phyloP scores from a whole-genome alignment of 306 rosid genomes.

The Gastrolobium villosum region DNA sequence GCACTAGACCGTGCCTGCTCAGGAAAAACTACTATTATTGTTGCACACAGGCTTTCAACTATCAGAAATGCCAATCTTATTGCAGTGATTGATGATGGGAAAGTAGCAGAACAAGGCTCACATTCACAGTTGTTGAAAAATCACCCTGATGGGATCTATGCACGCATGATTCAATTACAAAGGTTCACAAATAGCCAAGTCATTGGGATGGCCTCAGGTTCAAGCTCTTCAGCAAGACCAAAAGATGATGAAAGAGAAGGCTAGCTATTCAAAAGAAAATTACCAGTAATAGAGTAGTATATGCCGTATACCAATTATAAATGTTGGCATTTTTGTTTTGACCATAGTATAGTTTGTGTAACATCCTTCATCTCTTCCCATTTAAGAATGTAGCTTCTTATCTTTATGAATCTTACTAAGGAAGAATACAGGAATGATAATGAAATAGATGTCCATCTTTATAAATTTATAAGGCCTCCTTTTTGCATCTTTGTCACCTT shows the following conservation, averaged over 20 bases:
- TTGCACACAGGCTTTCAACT: constrained; percentile 88
- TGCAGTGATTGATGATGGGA: constrained; percentile 94
- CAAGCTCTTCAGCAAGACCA: constrained; percentile 74
- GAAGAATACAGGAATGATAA: constrained; percentile 56
- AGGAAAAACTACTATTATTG: constrained; percentile 84
- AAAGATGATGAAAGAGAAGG: constrained; percentile 75
- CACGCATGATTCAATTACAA: constrained; percentile 87
- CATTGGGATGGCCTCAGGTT: constrained; percentile 78
- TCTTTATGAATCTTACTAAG: constrained; percentile 52
- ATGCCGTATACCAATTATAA: constrained; percentile 56
- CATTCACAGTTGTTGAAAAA: constrained; percentile 86
- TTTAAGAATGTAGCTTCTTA: constrained; percentile 53
- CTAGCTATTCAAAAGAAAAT: constrained; percentile 48
- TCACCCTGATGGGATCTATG: constrained; percentile 87
- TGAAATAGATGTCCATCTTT: constrained; percentile 52
- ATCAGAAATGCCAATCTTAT: constrained; percentile 80
- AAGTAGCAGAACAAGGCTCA: constrained; percentile 93
- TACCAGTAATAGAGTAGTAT: constrained; percentile 50
- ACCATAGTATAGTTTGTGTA: constrained; percentile 71
- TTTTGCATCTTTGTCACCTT: constrained; percentile 38
- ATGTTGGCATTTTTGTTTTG: constrained; percentile 64
- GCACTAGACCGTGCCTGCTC: constrained; percentile 87
- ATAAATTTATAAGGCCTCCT: constrained; percentile 10
- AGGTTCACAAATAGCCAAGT: constrained; percentile 79
- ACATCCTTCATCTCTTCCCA: constrained; percentile 50